Evolutionary conservation across 163 green algal species (phyloP), one percentile per base, ranked within the genome.

Genomic region (Smithsoniella earleae): DNA sequence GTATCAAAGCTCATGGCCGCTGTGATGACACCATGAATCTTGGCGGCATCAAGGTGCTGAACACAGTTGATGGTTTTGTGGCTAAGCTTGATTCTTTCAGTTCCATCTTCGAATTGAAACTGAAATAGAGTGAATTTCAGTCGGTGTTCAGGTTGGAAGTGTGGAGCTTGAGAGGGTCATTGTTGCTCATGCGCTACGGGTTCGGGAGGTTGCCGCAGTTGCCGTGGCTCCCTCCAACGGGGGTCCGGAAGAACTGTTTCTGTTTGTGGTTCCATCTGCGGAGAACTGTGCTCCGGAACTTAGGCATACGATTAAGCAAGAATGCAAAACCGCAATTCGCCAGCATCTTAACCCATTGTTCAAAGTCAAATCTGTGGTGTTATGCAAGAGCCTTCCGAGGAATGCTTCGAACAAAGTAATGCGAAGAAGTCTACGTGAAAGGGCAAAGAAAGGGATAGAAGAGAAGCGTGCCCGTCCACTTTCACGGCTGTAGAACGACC

Each of bases 11-110:
- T 0, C 83, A 88, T 18, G 92, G 92, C 0, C 81, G 92, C 5
- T 82, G 78, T 28, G 92, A 98, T 76, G 92, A 98, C 83, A 96
- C 92, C 1, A 97, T 98, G 92, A 98, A 98, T 82, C 84, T 98
- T 16, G 92, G 91, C 5, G 90, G 89, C 40, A 95, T 96, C 76
- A 97, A 97, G 84, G 87, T 92, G 34, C 16, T 65, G 20, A 36
- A 36, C 52, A 13, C 8, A n/a, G 40, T 13, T 22, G 40, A 49
- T 49, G 40, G 10, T 49, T 13, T 13, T 49, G 40, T 49, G 40
- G 40, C 13, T 10, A 49, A 22, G 40, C 40, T 10, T 10, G 40
- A 22, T 10, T 49, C 10, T 49, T 49, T n/a, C n/a, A n/a, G n/a
- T n/a, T n/a, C n/a, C n/a, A n/a, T n/a, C n/a, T n/a, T n/a, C n/a